Evolutionary conservation across 306 rosid species (phyloP), one percentile per base, ranked within the genome.

Genomic region (Dalbergia cultrata): DNA sequence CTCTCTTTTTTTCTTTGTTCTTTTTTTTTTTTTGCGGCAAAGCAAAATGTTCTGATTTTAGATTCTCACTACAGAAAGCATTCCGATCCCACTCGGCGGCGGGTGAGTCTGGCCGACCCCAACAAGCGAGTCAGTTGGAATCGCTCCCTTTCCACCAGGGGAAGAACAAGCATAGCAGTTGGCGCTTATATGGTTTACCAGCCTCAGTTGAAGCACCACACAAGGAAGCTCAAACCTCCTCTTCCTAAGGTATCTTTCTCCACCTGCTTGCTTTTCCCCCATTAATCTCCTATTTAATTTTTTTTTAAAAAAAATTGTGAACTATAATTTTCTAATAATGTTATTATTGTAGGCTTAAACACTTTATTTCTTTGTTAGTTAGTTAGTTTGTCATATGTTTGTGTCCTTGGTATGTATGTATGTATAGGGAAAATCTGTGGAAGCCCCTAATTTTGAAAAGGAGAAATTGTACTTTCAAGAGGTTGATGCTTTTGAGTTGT

Each of bases 111-210:
- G 66, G 96, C 76, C 31, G 84, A 87, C 13, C 94, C 84, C 1
- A 77, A 19, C 63, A 90, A 90, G 69, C 83, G 97, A 78, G 87
- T 90, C 67, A 93, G 98, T 86, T 95, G 99, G 98, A 93, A 85
- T 44, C 96, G 99, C 18, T 76, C 92, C 37, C 99, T 95, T 53
- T 95, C 98, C 26, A 86, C 91, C 81, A 93, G 97, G 87, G 99
- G 99, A 70, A 93, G 99, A 81, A 88, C 91, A 13, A 95, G 99
- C 90, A 86, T 95, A 43, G 98, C 99, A 4, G 90, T 95, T 75
- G 92, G 90, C 44, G 89, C 90, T 70, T 92, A 83, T 69, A 49
- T 91, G 80, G 90, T 86, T 21, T 81, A 88, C 72, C 96, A 80
- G 75, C 92, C 91, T 63, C 90, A 87, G 69, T 63, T 21, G 45